Base-by-base conservation (phyloP, 768 basidiomycete genomes). In the Panaeolus cyanescens region DNA sequence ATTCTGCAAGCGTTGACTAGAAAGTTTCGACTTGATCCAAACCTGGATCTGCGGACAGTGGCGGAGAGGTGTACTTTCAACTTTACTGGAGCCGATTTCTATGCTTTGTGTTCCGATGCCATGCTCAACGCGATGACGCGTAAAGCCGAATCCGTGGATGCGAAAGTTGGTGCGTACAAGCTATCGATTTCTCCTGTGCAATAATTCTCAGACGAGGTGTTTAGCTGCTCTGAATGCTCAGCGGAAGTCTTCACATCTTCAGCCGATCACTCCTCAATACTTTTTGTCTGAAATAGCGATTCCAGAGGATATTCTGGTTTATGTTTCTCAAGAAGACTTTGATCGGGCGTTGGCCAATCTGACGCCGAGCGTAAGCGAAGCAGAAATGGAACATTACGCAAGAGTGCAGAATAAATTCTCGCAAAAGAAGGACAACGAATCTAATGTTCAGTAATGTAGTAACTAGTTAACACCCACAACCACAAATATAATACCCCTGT, bases 21-120 rank as follows among this genome's bases (percentile, higher is more conserved):
- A 60, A 98, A 96, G 72, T 99, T 99, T 80, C 86, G 84, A 33
- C 82, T 98, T 25, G 84, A 92, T 66, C 81, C 89, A 0, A 77
- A 75, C 54, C 79, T 95, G 7, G 78, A 88, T 66, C 83, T 99
- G 6, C 72, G 73, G 19, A 62, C 68, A 7, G 74, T 99, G 42
- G 92, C 91, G 20, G 79, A 86, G 28, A 75, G 77, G 32, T 99
- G 96, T 63, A 90, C 94, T 0, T 93, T 96, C 80, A 94, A 95
- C 71, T 95, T 90, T 70, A 99, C 97, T 2, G 97, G 97, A 42
- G 97, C 97, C 39, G 97, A 99, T 72, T 95, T 99, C 64, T 99
- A 99, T 77, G 97, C 97, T 0, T 79, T 99, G 8, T 99, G 97
- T 73, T 92, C 95, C 5, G 96, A 99, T 74, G 96, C 97, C 1